Evolutionary conservation across 2,329 filamentous ascomycete species (phyloP).

Genomic region (Nigrograna mackinnonii): DNA sequence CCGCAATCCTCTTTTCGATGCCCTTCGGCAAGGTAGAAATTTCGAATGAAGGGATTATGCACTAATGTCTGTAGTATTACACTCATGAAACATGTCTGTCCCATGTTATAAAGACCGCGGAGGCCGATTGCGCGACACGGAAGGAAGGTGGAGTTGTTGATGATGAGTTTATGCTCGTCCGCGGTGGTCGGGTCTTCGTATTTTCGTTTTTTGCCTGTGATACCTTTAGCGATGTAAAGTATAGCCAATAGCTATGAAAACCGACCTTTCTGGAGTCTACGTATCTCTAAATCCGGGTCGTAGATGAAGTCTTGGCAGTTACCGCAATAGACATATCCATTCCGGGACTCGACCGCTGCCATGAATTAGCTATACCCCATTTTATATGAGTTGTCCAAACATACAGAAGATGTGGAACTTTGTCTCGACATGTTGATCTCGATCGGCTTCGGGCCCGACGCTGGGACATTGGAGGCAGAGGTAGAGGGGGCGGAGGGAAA

Average conservation of each 20-base stretch:
- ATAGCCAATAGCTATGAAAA: too few species aligned
- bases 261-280: conserved; percentile 71
- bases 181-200: conserved; percentile 65
- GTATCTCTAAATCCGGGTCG: conserved; percentile 77
- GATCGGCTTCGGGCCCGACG: conserved; percentile 68
- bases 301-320: conserved; percentile 83
- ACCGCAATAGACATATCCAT: conserved; percentile 76
- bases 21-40: conserved; percentile 90
- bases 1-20: conserved; percentile 79
- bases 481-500: conserved; percentile 54
- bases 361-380: conserved; percentile 16
- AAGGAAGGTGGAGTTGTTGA: conserved; percentile 75
- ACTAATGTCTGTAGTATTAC: conserved; percentile 92
- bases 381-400: conserved; percentile 17
- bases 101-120: conserved; percentile 93
- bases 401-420: conserved; percentile 76
- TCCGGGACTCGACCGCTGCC: conserved; percentile 76
- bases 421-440: conserved; percentile 67
- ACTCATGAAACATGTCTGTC: conserved; percentile 98
- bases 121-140: conserved; percentile 87
- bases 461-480: conserved; percentile 70
- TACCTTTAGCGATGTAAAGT: conserved; percentile 24
- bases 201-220: conserved; percentile 69
- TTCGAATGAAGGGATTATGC: conserved; percentile 88
- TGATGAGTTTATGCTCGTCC: conserved; percentile 77